Evolutionary conservation across 176 grass and related monocot genomes (phyloP), one percentile per base, ranked within the genome.

Genomic region (Zea luxurians): DNA sequence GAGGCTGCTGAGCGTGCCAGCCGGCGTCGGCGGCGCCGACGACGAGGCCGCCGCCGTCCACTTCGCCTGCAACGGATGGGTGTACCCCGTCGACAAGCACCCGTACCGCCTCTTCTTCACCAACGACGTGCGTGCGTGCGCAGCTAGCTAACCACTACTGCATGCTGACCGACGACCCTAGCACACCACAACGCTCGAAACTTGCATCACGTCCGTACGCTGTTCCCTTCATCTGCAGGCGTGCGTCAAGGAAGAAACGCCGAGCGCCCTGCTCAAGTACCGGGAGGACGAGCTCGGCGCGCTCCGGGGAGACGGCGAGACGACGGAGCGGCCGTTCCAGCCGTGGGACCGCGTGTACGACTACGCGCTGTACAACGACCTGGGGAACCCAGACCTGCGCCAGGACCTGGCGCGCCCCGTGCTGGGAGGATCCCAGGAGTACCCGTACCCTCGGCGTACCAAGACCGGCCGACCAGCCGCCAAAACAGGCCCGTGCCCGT

Each of bases 361-460:
- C 78, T 91, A 88, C 65, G 85, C 67, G 0, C 44, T 86, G 66
- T 91, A 88, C 54, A 91, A 91, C 4, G 89, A 91, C 36, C 53
- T 91, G 4, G 89, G 77, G 1, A 44, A 84, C 9, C 84, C 88
- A 8, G 88, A 90, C 64, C 35, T 48, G 12, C 27, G 16, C 0
- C 4, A 64, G 4, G 60, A 49, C 18, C 40, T 73, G n/a, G 60
- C 65, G 15, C 85, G 85, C 3, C 82, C 89, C 7, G 82, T 84
- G 34, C 81, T 91, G 10, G 85, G 89, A 4, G 89, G 82, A 10
- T 76, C 78, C 5, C 0, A 35, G 0, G 41, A 82, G 15, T 84
- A 82, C 36, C 89, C 89, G 0, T 88, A 91, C 18, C 89, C 89
- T 55, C 89, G 89, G 2, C 85, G 89, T 4, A 69, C 78, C 21